Base-by-base conservation (phyloP, 306 rosid species). In the cucumber (Cucumis sativus) region DNA sequence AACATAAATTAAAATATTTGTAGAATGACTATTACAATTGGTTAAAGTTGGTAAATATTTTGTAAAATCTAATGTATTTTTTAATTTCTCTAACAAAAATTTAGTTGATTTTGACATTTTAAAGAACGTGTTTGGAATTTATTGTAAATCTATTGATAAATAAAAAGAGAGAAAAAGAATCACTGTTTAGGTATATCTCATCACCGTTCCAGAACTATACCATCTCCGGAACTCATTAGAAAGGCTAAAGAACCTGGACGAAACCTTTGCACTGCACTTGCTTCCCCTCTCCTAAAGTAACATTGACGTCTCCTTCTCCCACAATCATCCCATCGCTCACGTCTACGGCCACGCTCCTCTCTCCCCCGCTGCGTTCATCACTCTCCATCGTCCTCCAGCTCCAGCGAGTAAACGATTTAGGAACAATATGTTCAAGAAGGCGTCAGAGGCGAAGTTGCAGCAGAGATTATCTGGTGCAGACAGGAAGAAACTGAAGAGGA, bases 391-490 rank as follows among this genome's bases (percentile, higher is more conserved):
- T n/a, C 7, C 51, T 7, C 1, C 73, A n/a, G 54, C 11, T 21
- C 14, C 39, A 8, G 16, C 76, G 21, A 33, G 55, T n/a, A 17
- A 30, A 57, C 10, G 55, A 60, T 58, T 30, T 52, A 56, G 56
- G 60, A 33, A 67, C 77, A 88, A 13, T 33, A 89, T 94, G 98
- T 92, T 94, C 86, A 94, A 94, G 96, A 94, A 94, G 95, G 90
- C 89, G 74, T 87, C 86, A 65, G 97, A 94, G 75, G 86, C 92
- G 9, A 90, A 84, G 86, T 86, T 91, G 20, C 98, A 91, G 80
- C 98, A 94, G 82, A 86, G 98, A 45, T 65, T 91, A n/a, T 94
- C 98, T 0, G 98, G 98, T 73, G 97, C 97, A 12, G 98, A 94
- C 77, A 80, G 83, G 40, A 94, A 94, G 84, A 94, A 91, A 88